Evolutionary conservation across 192 early-diverging fungal genomes (phyloP).

Genomic region (Podila clonocystis): DNA sequence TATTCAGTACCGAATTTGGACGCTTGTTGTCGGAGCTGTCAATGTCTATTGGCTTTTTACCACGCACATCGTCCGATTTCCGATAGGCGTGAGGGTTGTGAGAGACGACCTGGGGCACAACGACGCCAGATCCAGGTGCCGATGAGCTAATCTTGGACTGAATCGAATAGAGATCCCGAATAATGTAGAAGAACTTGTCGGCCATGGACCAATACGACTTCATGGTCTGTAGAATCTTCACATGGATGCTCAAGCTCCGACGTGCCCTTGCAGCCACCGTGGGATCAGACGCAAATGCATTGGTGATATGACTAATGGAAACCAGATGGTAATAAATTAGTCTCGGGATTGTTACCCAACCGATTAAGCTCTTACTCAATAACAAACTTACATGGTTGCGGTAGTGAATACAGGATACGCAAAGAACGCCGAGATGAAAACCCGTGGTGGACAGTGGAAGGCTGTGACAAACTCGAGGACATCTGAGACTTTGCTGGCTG

Average conservation of each 20-base stretch:
- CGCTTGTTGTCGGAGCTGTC: conserved; percentile 1
- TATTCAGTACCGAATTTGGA: not conserved
- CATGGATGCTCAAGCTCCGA: conserved; percentile 51
- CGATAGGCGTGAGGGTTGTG: not conserved
- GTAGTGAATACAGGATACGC: conserved; percentile 60
- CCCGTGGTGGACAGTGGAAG: conserved; percentile 19
- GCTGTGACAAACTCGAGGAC: conserved; percentile 48
- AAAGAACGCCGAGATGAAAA: conserved; percentile 55
- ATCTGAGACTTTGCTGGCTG: conserved; percentile 54
- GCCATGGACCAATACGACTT: conserved; percentile 63
- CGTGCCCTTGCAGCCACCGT: conserved; percentile 51
- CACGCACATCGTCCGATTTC: conserved; percentile 5
- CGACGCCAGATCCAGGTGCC: conserved; percentile 1
- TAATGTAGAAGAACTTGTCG: conserved; percentile 62
- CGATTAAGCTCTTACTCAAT: not conserved
- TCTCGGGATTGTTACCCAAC: not conserved
- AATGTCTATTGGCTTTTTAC: not conserved
- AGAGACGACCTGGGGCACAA: conserved; percentile 3
- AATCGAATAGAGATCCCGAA: conserved; percentile 61
- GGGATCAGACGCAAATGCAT: conserved; percentile 50
- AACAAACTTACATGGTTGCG: conserved; percentile 53
- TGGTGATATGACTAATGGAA: conserved; percentile 51
- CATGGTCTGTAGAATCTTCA: conserved; percentile 54
- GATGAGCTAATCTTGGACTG: conserved; percentile 53
- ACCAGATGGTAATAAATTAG: not conserved